Base-by-base conservation (phyloP, 441 rosid species). In the Gossypium davidsonii region DNA sequence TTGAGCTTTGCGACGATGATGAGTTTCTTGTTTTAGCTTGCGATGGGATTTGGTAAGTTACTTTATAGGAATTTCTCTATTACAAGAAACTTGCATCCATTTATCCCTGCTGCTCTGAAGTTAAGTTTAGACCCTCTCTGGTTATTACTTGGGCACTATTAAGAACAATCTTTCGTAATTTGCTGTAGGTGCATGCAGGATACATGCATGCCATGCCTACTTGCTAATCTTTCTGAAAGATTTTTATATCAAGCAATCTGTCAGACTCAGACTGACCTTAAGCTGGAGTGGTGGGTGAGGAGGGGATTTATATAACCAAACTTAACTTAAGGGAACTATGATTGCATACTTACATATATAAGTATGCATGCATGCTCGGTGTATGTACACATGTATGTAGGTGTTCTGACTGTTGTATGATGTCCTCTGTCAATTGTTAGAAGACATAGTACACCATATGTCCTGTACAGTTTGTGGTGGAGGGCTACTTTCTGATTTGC, bases 21-120 rank as follows among this genome's bases (percentile, higher is more conserved):
- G 92, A 88, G 56, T 88, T 86, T 80, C 82, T 88, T 76, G 89
- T 82, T 69, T 56, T 88, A 78, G 92, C 92, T 39, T 86, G 90
- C n/a, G 90, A 88, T 57, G 92, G 92, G 55, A 85, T 85, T 73
- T 88, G 90, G 92, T 88, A 74, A 77, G 80, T 75, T 46, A 23
- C 28, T 51, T 69, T 53, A 31, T 11, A 17, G 0, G 12, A 69
- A n/a, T 48, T 39, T 23, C 49, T 67, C 58, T 67, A 3, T 49
- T 26, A 26, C 57, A 49, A 67, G 14, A 49, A 34, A n/a, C 58
- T 49, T 49, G 44, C 71, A 67, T 49, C 59, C 4, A 2, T 49
- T 49, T 17, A 7, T 3, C 26, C 58, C 6, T 48, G n/a, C 8
- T 66, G 23, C 5, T 4, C 44, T 26, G 57, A n/a, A 26, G 26